Percentiles rank a stretch among this genome's conserved stretches.
phyloP scores from a whole-genome alignment of 1,139 yeast species.

The Hansenula sp. region DNA sequence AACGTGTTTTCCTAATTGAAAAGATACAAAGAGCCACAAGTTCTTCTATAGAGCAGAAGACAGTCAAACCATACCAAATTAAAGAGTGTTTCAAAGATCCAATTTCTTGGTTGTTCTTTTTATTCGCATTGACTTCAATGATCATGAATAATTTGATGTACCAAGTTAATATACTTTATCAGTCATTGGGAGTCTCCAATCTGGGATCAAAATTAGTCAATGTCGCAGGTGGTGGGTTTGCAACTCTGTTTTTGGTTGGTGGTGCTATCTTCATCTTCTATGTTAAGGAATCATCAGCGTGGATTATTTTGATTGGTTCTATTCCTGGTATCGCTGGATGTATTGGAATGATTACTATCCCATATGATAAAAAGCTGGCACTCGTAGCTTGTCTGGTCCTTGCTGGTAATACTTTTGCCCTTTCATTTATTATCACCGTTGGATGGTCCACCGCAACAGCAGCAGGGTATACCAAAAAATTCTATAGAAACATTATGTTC shows the following conservation, averaged over 20 bases:
- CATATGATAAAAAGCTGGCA: constrained; percentile 25
- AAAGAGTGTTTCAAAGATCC: constrained; percentile 37
- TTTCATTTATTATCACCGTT: constrained; percentile 42
- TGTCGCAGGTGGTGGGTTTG: constrained; percentile 42
- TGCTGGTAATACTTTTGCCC: constrained; percentile 30
- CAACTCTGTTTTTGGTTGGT: constrained; percentile 23
- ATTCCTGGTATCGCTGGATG: constrained; percentile 30
- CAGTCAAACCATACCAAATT: constrained; percentile 49
- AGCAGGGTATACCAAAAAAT: constrained; percentile 59
- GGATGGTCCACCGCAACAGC: constrained; percentile 46
- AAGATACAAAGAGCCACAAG: constrained; percentile 49
- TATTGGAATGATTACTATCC: constrained; percentile 24
- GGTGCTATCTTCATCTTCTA: constrained; percentile 23
- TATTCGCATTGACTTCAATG: constrained; percentile 32
- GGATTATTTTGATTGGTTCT: not conserved
- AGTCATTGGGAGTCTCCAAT: constrained; percentile 31
- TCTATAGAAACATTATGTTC: constrained; percentile 37
- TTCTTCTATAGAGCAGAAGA: constrained; percentile 26
- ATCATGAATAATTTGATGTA: constrained; percentile 37
- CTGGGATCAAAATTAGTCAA: constrained; percentile 44
- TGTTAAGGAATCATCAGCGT: not conserved
- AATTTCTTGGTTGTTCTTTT: constrained; percentile 45
- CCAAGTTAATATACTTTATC: constrained; percentile 35
- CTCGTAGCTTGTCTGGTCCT: constrained; percentile 28
- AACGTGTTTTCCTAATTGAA: constrained; percentile 45